These are phyloP conservation scores for Dactylonectria estremocensis DNA, from an alignment of 2,329 filamentous ascomycete genomes.

Conservation along the genomic window DNA sequence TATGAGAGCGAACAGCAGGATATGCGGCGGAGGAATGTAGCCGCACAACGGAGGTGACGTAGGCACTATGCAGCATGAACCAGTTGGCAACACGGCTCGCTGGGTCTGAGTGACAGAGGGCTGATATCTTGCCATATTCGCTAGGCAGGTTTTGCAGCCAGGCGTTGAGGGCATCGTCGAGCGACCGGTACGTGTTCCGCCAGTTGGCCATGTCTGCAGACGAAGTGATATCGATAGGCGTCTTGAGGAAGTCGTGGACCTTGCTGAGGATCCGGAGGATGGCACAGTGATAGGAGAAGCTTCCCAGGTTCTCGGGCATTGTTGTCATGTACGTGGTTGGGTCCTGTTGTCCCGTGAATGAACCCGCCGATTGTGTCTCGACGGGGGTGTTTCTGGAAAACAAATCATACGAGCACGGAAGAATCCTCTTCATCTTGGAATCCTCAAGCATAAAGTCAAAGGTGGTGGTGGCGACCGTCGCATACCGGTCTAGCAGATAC, in stretches of 20 bases:
- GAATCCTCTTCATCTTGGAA: constrained; percentile 55
- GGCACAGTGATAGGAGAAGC: constrained; percentile 62
- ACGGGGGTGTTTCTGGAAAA: constrained; percentile 62
- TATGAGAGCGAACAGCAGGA: constrained; percentile 56
- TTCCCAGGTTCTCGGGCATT: constrained; percentile 60
- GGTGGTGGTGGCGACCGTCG: constrained; percentile 58
- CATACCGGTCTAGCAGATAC: constrained; percentile 61
- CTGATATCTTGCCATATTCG: constrained; percentile 62
- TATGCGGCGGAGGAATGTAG: constrained; percentile 62
- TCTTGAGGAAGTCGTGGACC: constrained; percentile 61
- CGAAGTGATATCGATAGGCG: constrained; percentile 57
- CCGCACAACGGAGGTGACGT: constrained; percentile 60
- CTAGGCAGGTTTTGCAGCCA: constrained; percentile 61
- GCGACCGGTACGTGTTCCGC: constrained; percentile 58
- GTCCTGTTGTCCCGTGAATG: constrained; percentile 45
- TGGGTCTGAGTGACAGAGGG: constrained; percentile 61
- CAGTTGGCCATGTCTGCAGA: constrained; percentile 57
- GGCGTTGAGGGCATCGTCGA: constrained; percentile 57
- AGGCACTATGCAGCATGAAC: constrained; percentile 63
- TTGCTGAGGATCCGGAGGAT: constrained; percentile 60
- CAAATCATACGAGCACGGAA: constrained; percentile 62
- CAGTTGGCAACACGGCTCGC: constrained; percentile 63
- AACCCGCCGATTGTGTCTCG: constrained; percentile 55
- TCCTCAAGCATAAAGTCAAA: constrained; percentile 61
- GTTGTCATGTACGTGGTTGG: constrained; percentile 51